Base-by-base conservation (phyloP, 495 filamentous ascomycete genomes). In the Letharia lupina region DNA sequence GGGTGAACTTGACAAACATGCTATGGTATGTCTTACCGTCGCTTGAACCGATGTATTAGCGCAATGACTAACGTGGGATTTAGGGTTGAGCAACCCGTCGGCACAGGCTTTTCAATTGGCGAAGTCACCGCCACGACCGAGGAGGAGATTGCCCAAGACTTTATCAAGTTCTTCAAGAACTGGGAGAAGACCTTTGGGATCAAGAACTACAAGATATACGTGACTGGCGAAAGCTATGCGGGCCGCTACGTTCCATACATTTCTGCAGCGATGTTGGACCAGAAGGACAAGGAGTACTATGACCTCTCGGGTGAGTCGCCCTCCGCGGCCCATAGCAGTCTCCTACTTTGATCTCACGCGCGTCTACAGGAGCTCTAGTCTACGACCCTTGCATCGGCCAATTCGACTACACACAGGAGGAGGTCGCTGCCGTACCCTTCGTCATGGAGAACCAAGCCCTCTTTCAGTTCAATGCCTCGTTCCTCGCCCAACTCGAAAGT, bases 1-100 rank as follows among this genome's bases (percentile, higher is more conserved):
- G 86, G 86, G 83, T 86, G 39, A 86, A 86, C 56, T 69, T 89
- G 31, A 87, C 84, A 41, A 87, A 89, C 68, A 78, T 87, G 64
- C 74, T 87, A 6, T 88, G 84, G 84, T 80, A 71, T 65, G 73
- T 69, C 63, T 37, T 45, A 63, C 62, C 0, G 11, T 37, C 8
- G 3, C 39, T 57, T 12, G 23, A 15, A 28, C 23, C 23, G 23
- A 28, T 40, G 37, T 44, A 18, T 33, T 18, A 10, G 23, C 23
- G 2, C 1, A 13, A 39, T 20, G 15, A 33, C 37, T 66, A 44
- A 66, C 59, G 77, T 90, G 42, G 90, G 7, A 35, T 20, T 37
- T 60, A 79, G 79, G 79, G 78, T 82, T 54, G 82, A 84, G 47
- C 82, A 84, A 64, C 82, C 82, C 31, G 77, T 84, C 6, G 81